phyloP scores from a whole-genome alignment of 371 early-diverging fungal species.

The Mucor piriformis region DNA sequence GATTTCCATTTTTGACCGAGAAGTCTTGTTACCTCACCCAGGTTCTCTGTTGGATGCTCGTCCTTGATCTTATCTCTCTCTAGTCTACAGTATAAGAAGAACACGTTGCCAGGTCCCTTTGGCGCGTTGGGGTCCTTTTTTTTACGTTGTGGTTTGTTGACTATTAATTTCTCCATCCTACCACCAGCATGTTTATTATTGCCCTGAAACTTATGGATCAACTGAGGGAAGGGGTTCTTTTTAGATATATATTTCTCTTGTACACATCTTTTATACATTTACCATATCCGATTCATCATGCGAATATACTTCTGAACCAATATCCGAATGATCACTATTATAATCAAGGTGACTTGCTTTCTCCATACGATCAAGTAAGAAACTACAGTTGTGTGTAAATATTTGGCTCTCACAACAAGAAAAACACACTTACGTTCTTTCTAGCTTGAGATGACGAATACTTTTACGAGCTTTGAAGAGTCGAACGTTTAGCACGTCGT shows the following conservation, averaged over 20 bases:
- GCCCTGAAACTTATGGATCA: slow-evolving; percentile 9
- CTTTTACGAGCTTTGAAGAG: slow-evolving; percentile 52
- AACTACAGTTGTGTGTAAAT: slow-evolving; percentile 3
- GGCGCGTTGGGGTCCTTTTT: slow-evolving; percentile 73
- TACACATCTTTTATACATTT: no score
- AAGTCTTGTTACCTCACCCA: slow-evolving; percentile 55
- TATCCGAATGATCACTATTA: slow-evolving; percentile 34
- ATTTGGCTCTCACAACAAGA: background rate
- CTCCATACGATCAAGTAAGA: slow-evolving; percentile 31
- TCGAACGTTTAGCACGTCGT: slow-evolving; percentile 46
- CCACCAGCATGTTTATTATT: slow-evolving; percentile 5
- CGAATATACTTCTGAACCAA: slow-evolving; percentile 29
- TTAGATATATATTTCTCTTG: no score
- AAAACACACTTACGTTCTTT: slow-evolving; percentile 40
- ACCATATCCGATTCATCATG: slow-evolving; percentile 31
- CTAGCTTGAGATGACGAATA: slow-evolving; percentile 49
- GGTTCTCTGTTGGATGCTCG: slow-evolving; percentile 53
- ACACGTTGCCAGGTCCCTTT: slow-evolving; percentile 69
- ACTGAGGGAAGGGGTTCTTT: no score
- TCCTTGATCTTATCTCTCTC: slow-evolving; percentile 63
- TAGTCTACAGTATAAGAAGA: slow-evolving; percentile 63
- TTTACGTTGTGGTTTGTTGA: slow-evolving; percentile 36
- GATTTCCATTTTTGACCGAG: slow-evolving; percentile 59
- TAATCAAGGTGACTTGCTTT: slow-evolving; percentile 26
- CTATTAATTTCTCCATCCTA: slow-evolving; percentile 18